These are phyloP conservation scores for Fusarium keratoplasticum DNA, from an alignment of 2,329 filamentous ascomycete genomes.

Conservation along the genomic window DNA sequence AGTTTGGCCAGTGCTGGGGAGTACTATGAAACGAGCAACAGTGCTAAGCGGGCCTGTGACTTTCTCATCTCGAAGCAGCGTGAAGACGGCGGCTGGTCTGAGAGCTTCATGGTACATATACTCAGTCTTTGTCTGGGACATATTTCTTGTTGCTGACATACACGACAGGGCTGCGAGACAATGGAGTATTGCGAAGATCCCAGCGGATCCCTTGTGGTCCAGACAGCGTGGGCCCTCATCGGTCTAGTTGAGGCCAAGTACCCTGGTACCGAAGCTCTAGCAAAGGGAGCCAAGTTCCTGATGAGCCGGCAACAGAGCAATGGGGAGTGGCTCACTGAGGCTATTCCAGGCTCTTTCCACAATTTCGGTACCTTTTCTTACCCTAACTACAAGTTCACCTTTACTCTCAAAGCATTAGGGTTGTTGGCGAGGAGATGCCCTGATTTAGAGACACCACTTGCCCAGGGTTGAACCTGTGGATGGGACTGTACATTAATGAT, in stretches of 20 bases:
- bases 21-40: conserved; percentile 77
- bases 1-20: conserved; percentile 84
- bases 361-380: conserved; percentile 99
- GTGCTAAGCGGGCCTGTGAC: conserved; percentile 79
- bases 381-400: conserved; percentile 97
- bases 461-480: background rate
- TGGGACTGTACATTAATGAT: background rate
- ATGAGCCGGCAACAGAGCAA: conserved; percentile 86
- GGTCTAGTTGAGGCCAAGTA: conserved; percentile 83
- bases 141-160: conserved; percentile 6
- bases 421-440: conserved; percentile 82
- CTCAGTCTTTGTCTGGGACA: background rate
- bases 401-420: conserved; percentile 90
- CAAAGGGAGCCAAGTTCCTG: conserved; percentile 79
- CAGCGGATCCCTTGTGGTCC: conserved; percentile 85
- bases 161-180: conserved; percentile 75
- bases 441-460: conserved; percentile 62
- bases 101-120: conserved; percentile 77
- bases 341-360: conserved; percentile 97
- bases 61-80: conserved; percentile 88
- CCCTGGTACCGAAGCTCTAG: conserved; percentile 76
- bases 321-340: conserved; percentile 93
- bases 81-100: conserved; percentile 93
- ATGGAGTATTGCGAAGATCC: conserved; percentile 79
- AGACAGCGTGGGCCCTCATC: conserved; percentile 91